Conservation (phyloP, 176 grass and related monocot species). For the Saccharum spontaneum region DNA sequence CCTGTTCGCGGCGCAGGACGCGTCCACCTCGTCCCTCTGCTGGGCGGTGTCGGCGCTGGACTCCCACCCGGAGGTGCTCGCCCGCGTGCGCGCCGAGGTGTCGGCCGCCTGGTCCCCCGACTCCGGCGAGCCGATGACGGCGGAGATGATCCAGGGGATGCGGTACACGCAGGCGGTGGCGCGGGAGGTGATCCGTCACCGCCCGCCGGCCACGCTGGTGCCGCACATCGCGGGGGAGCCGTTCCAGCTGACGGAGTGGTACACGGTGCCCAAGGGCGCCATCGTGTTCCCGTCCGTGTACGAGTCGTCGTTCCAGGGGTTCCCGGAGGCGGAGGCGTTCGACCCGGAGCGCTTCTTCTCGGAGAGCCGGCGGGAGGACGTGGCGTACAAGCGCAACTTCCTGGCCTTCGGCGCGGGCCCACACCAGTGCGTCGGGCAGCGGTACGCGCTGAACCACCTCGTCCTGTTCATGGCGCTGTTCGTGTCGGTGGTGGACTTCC, state of each 20-base stretch:
- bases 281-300: conserved; percentile 82
- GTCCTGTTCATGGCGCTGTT: conserved; percentile 83
- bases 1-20: conserved; percentile 93
- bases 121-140: conserved; percentile 50
- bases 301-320: conserved; percentile 91
- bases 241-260: conserved; percentile 84
- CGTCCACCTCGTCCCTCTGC: conserved; percentile 82
- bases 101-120: not conserved
- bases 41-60: conserved; percentile 69
- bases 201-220: conserved; percentile 68
- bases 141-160: conserved; percentile 58
- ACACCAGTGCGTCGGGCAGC: conserved; percentile 90
- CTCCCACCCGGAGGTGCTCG: conserved; percentile 63
- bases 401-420: conserved; percentile 82
- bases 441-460: conserved; percentile 91
- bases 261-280: conserved; percentile 86
- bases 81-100: conserved; percentile 51
- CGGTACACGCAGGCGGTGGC: conserved; percentile 83
- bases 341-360: conserved; percentile 87
- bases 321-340: conserved; percentile 56
- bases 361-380: conserved; percentile 64
- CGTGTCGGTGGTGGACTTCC: conserved; percentile 65
- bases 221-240: conserved; percentile 80
- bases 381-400: conserved; percentile 72
- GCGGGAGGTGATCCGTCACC: conserved; percentile 76